phyloP scores from a whole-genome alignment of 306 rosid species.

The Alnus rubra region DNA sequence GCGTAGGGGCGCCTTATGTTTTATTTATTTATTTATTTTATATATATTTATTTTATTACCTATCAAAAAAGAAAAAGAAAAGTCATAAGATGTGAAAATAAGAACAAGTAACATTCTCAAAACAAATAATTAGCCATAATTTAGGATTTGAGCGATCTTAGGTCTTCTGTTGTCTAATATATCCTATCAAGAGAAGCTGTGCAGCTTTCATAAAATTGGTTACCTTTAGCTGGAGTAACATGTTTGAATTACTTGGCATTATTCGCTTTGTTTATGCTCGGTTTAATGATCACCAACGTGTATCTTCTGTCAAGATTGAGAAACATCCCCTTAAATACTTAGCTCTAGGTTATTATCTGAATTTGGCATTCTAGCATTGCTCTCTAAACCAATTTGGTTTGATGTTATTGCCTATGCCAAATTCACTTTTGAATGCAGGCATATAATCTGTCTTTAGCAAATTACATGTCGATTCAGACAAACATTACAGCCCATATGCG shows the following conservation, averaged over 20 bases:
- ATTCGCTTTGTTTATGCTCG: not conserved
- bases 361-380: not conserved
- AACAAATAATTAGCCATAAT: no score
- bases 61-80: no score
- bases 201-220: not conserved
- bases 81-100: no score
- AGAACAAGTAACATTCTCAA: no score
- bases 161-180: not conserved
- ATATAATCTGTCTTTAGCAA: constrained; percentile 50
- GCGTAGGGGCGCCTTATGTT: no score
- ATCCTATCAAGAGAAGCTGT: constrained; percentile 1
- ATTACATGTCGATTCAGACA: constrained; percentile 69
- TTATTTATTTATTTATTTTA: no score
- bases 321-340: not conserved
- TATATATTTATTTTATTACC: no score
- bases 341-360: not conserved
- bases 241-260: not conserved
- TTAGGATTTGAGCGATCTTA: no score
- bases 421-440: constrained; percentile 49
- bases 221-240: not conserved
- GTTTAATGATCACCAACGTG: not conserved
- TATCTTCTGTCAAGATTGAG: not conserved
- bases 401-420: constrained; percentile 13
- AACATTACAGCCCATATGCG: constrained; percentile 77
- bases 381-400: not conserved